phyloP scores from a whole-genome alignment of 805 yeast genomes.

The Middelhovenomyces tepae region DNA sequence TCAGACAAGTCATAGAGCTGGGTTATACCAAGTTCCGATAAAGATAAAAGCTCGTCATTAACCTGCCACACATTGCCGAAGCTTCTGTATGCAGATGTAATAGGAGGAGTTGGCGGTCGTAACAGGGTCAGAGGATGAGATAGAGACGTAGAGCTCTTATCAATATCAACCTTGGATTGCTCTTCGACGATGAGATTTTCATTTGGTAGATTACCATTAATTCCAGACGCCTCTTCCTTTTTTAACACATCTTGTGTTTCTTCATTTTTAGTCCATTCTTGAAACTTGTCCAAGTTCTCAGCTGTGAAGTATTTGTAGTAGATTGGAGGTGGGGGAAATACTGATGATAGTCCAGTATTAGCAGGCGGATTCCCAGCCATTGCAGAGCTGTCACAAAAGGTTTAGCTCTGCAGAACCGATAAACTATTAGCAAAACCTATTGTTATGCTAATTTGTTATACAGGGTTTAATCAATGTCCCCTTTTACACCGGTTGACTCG shows the following conservation, averaged over 20 bases:
- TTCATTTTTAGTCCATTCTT: slow-evolving; percentile 17
- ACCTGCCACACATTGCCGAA: slow-evolving; percentile 87
- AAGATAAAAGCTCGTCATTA: slow-evolving; percentile 63
- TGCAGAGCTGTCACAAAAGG: too few relatives aligned
- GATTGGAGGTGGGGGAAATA: slow-evolving; percentile 94
- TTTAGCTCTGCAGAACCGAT: too few relatives aligned
- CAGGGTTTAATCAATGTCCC: too few relatives aligned
- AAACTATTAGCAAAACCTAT: too few relatives aligned
- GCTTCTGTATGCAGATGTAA: slow-evolving; percentile 56
- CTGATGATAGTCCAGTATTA: too few relatives aligned
- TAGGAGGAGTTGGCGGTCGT: slow-evolving; percentile 28
- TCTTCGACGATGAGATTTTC: not conserved
- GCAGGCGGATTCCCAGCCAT: too few relatives aligned
- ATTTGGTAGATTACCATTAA: too few relatives aligned
- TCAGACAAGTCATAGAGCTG: slow-evolving; percentile 49
- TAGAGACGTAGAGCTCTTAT: slow-evolving; percentile 1
- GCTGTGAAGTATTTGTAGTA: slow-evolving; percentile 64
- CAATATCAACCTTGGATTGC: slow-evolving; percentile 6
- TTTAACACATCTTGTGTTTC: slow-evolving; percentile 7
- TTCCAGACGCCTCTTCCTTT: slow-evolving; percentile 1
- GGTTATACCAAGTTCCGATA: slow-evolving; percentile 66
- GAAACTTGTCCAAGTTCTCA: slow-evolving; percentile 47
- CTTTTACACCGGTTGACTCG: too few relatives aligned
- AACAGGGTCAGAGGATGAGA: slow-evolving; percentile 16
- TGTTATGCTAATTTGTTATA: too few relatives aligned